Base-by-base conservation (phyloP, 1,284 basidiomycete species). In the Anthracocystis setariae region DNA sequence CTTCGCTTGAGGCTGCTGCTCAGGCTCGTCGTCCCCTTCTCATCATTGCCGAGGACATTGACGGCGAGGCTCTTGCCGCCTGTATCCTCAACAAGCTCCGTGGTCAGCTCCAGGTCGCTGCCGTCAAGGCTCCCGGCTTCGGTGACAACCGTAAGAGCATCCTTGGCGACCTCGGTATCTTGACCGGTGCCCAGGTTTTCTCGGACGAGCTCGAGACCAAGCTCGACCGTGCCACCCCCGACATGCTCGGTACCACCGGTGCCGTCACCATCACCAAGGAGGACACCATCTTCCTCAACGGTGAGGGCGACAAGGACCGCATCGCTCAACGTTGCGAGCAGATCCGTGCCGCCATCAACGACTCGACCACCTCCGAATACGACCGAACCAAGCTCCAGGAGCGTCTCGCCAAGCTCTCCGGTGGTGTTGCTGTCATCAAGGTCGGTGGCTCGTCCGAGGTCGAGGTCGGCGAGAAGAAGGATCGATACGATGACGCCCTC, bases 401-500 rank as follows among this genome's bases (percentile, higher is more conserved):
- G 85, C 91, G 95, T 73, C 88, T 98, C 40, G 95, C 95, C 74
- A 98, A 98, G 88, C 87, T 98, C 59, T 89, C 88, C 42, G 94
- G 95, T 59, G 94, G 95, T 86, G 94, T 98, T 52, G 95, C 94
- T 27, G 94, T 98, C 84, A 97, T 98, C 89, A 94, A 93, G 86
- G 95, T 98, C 74, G 95, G 95, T 64, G 95, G 95, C 43, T 87
- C 90, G 47, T 90, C 88, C 66, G 95, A 98, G 85, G 94, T 98
- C 60, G 95, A 98, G 86, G 95, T 98, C 71, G 89, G 94, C 17
- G 95, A 98, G 88, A 98, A 98, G 92, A 98, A 98, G 89, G 95
- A 98, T 85, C 88, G 94, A 51, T 98, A 96, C 84, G 95, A 98
- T 81, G 95, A 98, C 83, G 95, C 95, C 7, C 88, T 98, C 61